These are phyloP conservation scores for Arabidopsis hybrid DNA, from an alignment of 441 rosid species.

Conservation along the genomic window DNA sequence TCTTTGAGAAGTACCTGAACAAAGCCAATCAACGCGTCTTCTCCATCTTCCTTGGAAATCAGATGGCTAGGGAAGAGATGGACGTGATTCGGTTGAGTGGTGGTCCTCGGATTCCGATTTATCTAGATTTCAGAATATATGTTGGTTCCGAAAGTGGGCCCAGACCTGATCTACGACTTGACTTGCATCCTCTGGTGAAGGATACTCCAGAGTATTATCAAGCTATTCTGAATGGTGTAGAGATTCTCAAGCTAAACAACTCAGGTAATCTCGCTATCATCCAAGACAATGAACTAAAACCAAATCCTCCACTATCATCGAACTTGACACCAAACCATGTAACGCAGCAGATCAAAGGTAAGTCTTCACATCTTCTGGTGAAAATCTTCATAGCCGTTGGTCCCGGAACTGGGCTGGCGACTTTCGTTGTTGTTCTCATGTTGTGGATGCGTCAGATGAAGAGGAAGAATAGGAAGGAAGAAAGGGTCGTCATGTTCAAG, in stretches of 20 bases:
- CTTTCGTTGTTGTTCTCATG: no score
- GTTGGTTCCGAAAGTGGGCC: not conserved
- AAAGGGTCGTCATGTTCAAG: not conserved
- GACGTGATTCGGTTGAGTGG: conserved; percentile 48
- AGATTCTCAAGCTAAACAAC: conserved; percentile 51
- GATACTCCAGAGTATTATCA: conserved; percentile 10
- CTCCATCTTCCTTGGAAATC: conserved; percentile 27
- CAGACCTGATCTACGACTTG: conserved; percentile 37
- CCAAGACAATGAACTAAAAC: no score
- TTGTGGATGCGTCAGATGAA: not conserved
- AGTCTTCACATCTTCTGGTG: not conserved
- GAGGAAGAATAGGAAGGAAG: not conserved
- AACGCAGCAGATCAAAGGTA: no score
- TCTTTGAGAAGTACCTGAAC: conserved; percentile 46
- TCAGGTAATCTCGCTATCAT: conserved; percentile 27
- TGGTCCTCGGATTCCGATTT: conserved; percentile 44
- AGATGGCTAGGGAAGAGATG: not conserved
- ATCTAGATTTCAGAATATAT: conserved; percentile 35
- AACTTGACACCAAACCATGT: no score
- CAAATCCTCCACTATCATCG: no score
- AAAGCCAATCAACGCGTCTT: conserved; percentile 38
- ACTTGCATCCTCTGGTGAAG: conserved; percentile 36
- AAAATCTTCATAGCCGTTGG: not conserved
- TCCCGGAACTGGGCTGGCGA: conserved; percentile 13
- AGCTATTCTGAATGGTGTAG: conserved; percentile 59